Conservation (phyloP, 1,284 basidiomycete genomes). For the Grifola frondosa region DNA sequence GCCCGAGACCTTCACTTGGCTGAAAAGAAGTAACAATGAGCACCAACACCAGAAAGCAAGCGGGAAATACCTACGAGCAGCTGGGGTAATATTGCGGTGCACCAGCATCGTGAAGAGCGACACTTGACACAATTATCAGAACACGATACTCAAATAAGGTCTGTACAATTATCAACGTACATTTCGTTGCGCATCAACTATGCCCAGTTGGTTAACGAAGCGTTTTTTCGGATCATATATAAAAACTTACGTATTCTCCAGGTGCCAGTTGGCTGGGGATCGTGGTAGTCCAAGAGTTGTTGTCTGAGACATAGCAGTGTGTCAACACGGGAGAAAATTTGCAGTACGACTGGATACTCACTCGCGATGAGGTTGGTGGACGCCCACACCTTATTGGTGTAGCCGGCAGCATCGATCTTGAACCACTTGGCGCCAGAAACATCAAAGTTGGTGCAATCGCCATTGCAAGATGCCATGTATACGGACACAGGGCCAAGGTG, state of each 20-base stretch:
- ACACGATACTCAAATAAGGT: neutral
- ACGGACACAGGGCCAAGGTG: conserved; percentile 37
- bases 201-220: neutral
- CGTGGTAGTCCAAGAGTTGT: conserved; percentile 28
- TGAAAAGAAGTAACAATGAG: conserved; percentile 20
- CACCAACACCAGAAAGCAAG: conserved; percentile 9
- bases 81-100: conserved; percentile 32
- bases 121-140: conserved; percentile 12
- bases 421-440: conserved; percentile 37
- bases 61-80: conserved; percentile 28
- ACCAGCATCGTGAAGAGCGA: conserved; percentile 31
- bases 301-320: conserved; percentile 20
- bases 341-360: conserved; percentile 20
- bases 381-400: conserved; percentile 34
- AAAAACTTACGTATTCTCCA: conserved; percentile 36
- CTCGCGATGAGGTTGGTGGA: conserved; percentile 33
- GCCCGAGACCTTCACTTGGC: conserved; percentile 38
- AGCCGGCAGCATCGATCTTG: conserved; percentile 37
- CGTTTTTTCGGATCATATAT: neutral
- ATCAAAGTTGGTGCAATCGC: conserved; percentile 35
- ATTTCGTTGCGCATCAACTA: conserved; percentile 39
- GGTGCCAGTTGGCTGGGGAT: conserved; percentile 35
- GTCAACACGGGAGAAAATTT: too few relatives aligned
- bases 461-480: conserved; percentile 40
- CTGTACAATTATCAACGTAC: conserved; percentile 15